Evolutionary conservation across 495 filamentous ascomycete species (phyloP), one percentile per base, ranked within the genome.

Genomic region (Talaromyces nanjingensis): DNA sequence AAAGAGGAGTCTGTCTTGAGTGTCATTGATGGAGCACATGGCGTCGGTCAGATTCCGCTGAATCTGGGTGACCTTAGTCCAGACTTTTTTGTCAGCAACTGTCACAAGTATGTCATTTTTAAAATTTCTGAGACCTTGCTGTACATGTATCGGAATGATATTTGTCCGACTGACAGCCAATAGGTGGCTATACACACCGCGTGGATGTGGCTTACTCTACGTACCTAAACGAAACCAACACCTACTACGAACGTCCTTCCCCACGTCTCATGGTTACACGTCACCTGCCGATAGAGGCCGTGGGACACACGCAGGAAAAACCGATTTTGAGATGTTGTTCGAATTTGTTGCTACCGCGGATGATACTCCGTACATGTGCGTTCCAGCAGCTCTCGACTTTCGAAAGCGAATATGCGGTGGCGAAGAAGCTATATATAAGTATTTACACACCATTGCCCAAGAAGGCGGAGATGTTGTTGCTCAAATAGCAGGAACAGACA

Each of bases 41-140:
- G 89, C 4, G 76, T 96, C 34, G 93, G 93, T 1, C 87, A 92
- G 62, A 81, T 96, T 20, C 77, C 77, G 2, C 74, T 97, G 16
- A 81, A 92, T 66, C 75, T 97, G 22, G 67, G 67, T 0, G 70
- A 65, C 24, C 72, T 91, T n/a, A 79, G 87, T 39, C 86, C 90
- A 0, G 92, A 97, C 66, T 97, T 97, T 73, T 87, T 96, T 65
- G 82, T 91, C 8, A 86, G 79, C 24, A 97, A 96, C 70, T 86
- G 84, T 67, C 91, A 97, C 74, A 98, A 97, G 84, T 86, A 76
- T 63, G 75, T 66, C 18, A 27, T 33, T 34, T 11, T 8, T 33
- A 18, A 8, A 3, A 27, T 27, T 4, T 54, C 24, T 9, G 14
- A 42, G 37, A 42, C 12, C 37, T 42, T 42, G 37, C 14, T 16